Evolutionary conservation across 2,329 filamentous ascomycete genomes (phyloP), one percentile per base, ranked within the genome.

Genomic region (Aspergillus hiratsukae): DNA sequence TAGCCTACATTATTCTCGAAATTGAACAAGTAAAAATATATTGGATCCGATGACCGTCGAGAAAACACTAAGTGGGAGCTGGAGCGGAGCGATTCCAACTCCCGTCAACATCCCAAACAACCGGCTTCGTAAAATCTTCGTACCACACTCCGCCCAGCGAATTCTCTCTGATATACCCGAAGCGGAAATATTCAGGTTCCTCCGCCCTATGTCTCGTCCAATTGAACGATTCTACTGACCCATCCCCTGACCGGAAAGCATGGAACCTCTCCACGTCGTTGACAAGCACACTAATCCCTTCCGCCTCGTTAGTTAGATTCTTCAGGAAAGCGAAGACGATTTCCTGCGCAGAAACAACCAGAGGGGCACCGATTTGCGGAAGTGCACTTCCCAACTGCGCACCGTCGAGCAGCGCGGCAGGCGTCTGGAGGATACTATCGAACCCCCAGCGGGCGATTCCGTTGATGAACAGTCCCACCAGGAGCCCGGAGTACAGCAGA

Each of bases 361-460:
- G 23, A 0, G 66, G 63, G 1, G 59, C 52, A 3, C 64, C 58
- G 25, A 75, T 65, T 2, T 62, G 57, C 4, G 73, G 73, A 9
- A 73, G 64, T 1, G 64, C 45, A 27, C 70, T 73, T 6, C 69
- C 70, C 3, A 74, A 59, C 46, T 69, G 66, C 3, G 62, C 73
- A 14, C 72, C 73, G 35, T 71, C 67, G 11, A 75, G 69, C 29
- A 86, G 67, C 21, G 78, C 76, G 2, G 69, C 76, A 1, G 81
- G 80, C 0, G 83, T 85, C 63, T 86, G 78, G 0, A 86, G 75
- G 55, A 86, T 83, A 53, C 75, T 78, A 61, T 80, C 83, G 64
- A 85, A 86, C 2, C 83, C 83, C 83, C 83, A 86, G n/a, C 83
- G 75, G 2, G 83, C 83, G 52, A 84, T 79, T 29, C 83, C 83